A percentile compares a stretch with the other conserved stretches of the same genome.
Evolutionary conservation across 148 eudicot species (phyloP).

Genomic region (Limonium bicolor): DNA sequence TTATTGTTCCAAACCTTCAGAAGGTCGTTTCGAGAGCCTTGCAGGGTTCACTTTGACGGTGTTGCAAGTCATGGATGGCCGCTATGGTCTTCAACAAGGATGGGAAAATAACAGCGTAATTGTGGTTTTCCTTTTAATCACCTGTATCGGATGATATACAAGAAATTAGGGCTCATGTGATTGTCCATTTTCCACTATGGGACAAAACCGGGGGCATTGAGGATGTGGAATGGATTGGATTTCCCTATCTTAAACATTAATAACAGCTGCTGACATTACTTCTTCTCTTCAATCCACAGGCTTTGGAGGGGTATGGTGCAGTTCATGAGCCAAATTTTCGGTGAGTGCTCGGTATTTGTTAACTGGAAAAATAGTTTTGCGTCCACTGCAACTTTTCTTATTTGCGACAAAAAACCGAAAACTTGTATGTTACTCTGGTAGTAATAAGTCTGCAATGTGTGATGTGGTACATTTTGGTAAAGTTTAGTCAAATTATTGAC

Average conservation of each 20-base stretch:
- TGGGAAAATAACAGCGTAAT: slow-evolving; percentile 99
- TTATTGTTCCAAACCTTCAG: too few species aligned
- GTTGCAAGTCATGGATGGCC: slow-evolving; percentile 82
- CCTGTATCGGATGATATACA: slow-evolving; percentile 85
- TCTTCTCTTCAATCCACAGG: slow-evolving; percentile 99
- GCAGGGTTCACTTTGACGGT: too few species aligned
- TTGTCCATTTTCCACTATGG: slow-evolving; percentile 68
- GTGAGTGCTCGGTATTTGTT: slow-evolving; percentile 46
- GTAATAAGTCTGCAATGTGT: neutral
- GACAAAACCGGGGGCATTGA: slow-evolving; percentile 86
- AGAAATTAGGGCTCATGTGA: slow-evolving; percentile 88
- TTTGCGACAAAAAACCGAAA: too few species aligned
- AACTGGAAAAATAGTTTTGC: too few species aligned
- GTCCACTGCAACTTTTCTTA: neutral
- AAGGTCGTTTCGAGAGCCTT: too few species aligned
- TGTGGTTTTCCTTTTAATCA: slow-evolving; percentile 98
- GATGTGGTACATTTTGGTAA: too few species aligned
- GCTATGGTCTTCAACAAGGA: slow-evolving; percentile 98
- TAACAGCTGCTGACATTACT: slow-evolving; percentile 83
- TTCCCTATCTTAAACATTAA: slow-evolving; percentile 70
- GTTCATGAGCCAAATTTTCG: slow-evolving; percentile 81
- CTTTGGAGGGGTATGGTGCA: slow-evolving; percentile 91
- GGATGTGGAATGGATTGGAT: slow-evolving; percentile 97
- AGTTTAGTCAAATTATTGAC: too few species aligned
- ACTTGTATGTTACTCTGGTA: neutral